phyloP scores from a whole-genome alignment of 225 moss, liverwort and hornwort species.

The Sphagnum tenellum region DNA sequence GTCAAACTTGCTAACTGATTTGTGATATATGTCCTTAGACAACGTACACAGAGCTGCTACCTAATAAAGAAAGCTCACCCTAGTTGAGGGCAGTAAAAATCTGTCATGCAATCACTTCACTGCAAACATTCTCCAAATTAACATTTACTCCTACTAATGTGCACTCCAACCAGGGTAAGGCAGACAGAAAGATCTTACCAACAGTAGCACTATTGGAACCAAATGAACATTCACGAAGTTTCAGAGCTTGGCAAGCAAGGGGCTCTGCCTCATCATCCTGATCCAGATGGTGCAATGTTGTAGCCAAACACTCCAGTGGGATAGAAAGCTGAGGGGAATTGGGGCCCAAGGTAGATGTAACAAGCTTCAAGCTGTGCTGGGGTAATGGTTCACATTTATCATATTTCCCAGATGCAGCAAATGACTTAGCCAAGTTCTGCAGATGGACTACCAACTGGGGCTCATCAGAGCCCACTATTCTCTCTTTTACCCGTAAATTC shows the following conservation, averaged over 20 bases:
- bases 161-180: background rate
- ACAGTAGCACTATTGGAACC: conserved; percentile 57
- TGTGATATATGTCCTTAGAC: no score
- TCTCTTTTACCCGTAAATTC: conserved; percentile 60
- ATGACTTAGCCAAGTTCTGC: conserved; percentile 75
- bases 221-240: conserved; percentile 66
- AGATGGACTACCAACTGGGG: conserved; percentile 64
- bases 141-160: background rate
- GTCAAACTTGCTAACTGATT: no score
- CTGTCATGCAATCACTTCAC: no score
- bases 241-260: conserved; percentile 79
- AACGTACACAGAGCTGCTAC: background rate
- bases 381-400: conserved; percentile 68
- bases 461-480: conserved; percentile 47
- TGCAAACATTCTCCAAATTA: no score
- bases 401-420: conserved; percentile 56
- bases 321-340: conserved; percentile 65
- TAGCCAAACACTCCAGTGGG: conserved; percentile 73
- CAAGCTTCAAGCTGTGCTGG: conserved; percentile 62
- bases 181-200: conserved; percentile 24
- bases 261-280: conserved; percentile 66
- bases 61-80: background rate
- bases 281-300: conserved; percentile 63
- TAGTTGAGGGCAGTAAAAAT: no score
- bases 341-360: conserved; percentile 55